These are phyloP conservation scores for Myxozyma geophila DNA, from an alignment of 805 yeast genomes.

Conservation along the genomic window DNA sequence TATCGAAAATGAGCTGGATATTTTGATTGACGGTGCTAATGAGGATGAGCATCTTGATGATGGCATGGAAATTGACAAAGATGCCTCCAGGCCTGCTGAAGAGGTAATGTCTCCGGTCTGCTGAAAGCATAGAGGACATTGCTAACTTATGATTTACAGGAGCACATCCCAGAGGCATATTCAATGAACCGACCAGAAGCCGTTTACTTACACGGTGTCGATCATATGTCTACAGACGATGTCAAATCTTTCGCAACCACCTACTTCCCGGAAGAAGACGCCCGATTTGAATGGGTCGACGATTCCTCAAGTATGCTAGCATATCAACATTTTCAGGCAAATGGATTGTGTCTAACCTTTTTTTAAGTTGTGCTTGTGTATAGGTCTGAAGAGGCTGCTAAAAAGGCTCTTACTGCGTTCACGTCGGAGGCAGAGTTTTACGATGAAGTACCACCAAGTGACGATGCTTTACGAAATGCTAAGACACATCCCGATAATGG, in stretches of 20 bases:
- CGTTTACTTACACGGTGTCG: slow-evolving; percentile 59
- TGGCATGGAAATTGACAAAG: slow-evolving; percentile 20
- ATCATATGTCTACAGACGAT: slow-evolving; percentile 60
- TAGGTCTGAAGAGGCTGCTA: slow-evolving; percentile 40
- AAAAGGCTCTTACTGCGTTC: slow-evolving; percentile 36
- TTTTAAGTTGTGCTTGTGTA: slow-evolving; percentile 53
- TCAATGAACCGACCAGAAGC: slow-evolving; percentile 51
- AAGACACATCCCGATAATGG: slow-evolving; percentile 44
- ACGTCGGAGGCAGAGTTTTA: slow-evolving; percentile 38
- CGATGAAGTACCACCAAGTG: slow-evolving; percentile 33
- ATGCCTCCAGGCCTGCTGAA: background rate
- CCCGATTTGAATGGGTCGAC: slow-evolving; percentile 61
- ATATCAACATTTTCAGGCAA: background rate
- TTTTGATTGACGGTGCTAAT: slow-evolving; percentile 12
- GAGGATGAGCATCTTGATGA: slow-evolving; percentile 3
- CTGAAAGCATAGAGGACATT: background rate
- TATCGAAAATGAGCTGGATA: slow-evolving; percentile 5
- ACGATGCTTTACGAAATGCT: slow-evolving; percentile 39
- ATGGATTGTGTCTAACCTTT: background rate
- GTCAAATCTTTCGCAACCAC: slow-evolving; percentile 57
- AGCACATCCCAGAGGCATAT: slow-evolving; percentile 7
- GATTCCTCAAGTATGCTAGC: slow-evolving; percentile 50
- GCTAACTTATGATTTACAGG: background rate
- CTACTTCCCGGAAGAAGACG: slow-evolving; percentile 47
- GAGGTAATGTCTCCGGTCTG: background rate